A percentile compares a stretch with the other conserved stretches of the same genome.
Evolutionary conservation across 805 yeast species (phyloP).

Genomic region (Lipomyces sp.): DNA sequence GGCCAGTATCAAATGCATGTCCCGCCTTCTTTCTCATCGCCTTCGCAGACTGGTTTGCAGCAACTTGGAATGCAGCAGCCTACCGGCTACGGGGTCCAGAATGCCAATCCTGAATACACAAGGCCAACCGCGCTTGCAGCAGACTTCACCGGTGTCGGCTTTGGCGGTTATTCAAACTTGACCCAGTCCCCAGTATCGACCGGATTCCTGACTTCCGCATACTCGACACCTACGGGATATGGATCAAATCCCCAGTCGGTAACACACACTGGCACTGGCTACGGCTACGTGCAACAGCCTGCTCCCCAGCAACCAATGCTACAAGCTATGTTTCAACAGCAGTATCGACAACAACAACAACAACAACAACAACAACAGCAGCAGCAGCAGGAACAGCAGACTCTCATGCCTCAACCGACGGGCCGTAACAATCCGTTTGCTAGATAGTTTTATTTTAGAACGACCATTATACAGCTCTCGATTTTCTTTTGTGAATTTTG

Average conservation of each 20-base stretch:
- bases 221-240: constrained; percentile 11
- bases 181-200: constrained; percentile 21
- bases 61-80: constrained; percentile 17
- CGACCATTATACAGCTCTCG: not conserved
- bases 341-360: constrained; percentile 9
- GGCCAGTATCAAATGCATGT: constrained; percentile 71
- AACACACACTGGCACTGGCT: constrained; percentile 6
- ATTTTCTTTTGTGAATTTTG: not conserved
- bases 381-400: constrained; percentile 9
- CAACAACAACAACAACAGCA: not conserved
- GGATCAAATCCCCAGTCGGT: constrained; percentile 5
- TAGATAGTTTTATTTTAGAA: not conserved
- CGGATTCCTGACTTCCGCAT: constrained; percentile 24
- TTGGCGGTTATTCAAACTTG: constrained; percentile 27
- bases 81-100: constrained; percentile 4
- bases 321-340: constrained; percentile 1
- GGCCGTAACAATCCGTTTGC: not conserved
- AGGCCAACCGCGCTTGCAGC: constrained; percentile 11
- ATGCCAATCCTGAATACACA: constrained; percentile 11
- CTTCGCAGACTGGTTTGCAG: not conserved
- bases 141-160: constrained; percentile 24
- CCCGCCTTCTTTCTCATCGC: not conserved
- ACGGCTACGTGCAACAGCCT: not conserved
- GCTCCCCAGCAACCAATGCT: not conserved
- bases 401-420: constrained; percentile 1